Evolutionary conservation across 2,329 filamentous ascomycete species (phyloP).

Genomic region (Amesomyces nigricolor): DNA sequence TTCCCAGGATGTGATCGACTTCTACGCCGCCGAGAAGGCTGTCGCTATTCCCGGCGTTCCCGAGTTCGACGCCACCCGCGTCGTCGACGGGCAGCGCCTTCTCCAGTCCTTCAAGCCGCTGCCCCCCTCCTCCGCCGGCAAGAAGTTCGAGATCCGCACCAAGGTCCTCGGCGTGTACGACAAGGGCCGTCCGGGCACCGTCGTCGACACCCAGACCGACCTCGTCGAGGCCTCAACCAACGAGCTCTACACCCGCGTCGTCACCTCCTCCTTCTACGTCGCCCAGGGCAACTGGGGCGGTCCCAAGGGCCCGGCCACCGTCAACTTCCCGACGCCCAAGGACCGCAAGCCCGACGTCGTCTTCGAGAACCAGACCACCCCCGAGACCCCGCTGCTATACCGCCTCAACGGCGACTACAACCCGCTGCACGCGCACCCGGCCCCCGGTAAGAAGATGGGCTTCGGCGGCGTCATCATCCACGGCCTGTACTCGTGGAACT

Average conservation of each 20-base stretch:
- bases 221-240: constrained; percentile 65
- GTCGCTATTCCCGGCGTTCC: constrained; percentile 69
- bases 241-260: constrained; percentile 65
- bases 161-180: constrained; percentile 84
- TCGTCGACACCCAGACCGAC: constrained; percentile 72
- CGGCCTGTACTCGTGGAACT: constrained; percentile 84
- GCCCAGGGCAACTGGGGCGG: constrained; percentile 80
- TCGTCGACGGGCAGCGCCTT: constrained; percentile 78
- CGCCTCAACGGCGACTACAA: constrained; percentile 92
- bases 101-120: constrained; percentile 72
- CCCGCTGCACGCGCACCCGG: constrained; percentile 81
- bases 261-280: constrained; percentile 71
- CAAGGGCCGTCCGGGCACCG: constrained; percentile 77
- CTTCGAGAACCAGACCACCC: constrained; percentile 63
- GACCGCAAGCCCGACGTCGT: constrained; percentile 65
- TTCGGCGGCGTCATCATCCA: constrained; percentile 87
- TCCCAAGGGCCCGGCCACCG: constrained; percentile 77
- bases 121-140: constrained; percentile 64
- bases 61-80: constrained; percentile 65
- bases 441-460: constrained; percentile 82
- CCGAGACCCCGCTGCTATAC: constrained; percentile 71
- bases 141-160: constrained; percentile 67
- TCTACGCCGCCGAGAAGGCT: constrained; percentile 65
- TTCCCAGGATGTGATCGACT: constrained; percentile 73
- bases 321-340: constrained; percentile 68